Base-by-base conservation (phyloP, 2,329 filamentous ascomycete species). In the Penicillium sp. region DNA sequence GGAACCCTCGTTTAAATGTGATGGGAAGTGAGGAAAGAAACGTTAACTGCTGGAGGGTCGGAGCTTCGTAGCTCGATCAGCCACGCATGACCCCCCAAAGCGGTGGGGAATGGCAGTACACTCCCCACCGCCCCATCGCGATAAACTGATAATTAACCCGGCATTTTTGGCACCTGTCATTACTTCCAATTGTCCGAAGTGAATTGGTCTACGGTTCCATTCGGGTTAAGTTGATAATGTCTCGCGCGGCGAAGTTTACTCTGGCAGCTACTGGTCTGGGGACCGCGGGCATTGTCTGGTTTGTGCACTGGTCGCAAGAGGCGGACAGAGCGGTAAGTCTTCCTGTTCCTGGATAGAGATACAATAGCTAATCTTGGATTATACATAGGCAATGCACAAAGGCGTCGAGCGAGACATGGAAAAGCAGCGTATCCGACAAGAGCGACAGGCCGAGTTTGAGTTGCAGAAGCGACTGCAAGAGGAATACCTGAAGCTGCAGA, bases 351-450 rank as follows among this genome's bases (percentile, higher is more conserved):
- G 19, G n/a, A 35, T 33, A 37, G 31, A 35, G 45, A 37, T 29
- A 25, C 10, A 45, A 25, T 25, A 8, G 35, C 56, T 62, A 47
- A 61, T 37, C 14, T 48, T 54, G 47, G 35, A 31, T 16, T 26
- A 21, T 42, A 3, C 10, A 25, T 62, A 78, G 95, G 90, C 91
- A 56, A 99, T 99, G 95, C 95, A 99, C 71, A 86, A 89, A 65
- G 95, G 95, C 45, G 95, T 99, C 43, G 81, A 98, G 63, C 90
- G 93, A 62, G 95, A 99, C 71, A 90, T 97, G 82, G 93, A 98
- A 72, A 92, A 96, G 71, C 93, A 96, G 73, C 87, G 90, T 46
- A 74, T 97, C 64, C 97, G 97, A 78, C 85, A 86, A 64, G 95
- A 99, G 75, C 88, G 95, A 58, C 91, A 96, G 74, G 85, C 92